These are phyloP conservation scores for Kodamaea jinghongensis DNA, from an alignment of 805 yeast genomes.

Conservation along the genomic window DNA sequence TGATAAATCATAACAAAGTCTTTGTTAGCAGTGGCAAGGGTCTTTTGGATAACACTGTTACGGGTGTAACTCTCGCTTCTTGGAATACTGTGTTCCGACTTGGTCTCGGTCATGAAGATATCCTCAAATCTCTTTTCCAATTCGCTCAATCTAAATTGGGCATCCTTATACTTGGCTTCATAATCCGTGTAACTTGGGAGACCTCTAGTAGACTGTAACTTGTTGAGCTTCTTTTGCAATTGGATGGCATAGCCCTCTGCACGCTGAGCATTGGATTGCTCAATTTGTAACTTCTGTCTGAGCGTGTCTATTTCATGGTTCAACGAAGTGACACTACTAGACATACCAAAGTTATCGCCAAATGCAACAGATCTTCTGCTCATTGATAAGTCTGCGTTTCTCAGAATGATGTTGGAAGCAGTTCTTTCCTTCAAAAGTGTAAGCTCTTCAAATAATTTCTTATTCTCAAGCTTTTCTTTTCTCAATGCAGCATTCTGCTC, in stretches of 20 bases:
- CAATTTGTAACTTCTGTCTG: constrained; percentile 48
- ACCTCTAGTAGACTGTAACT: constrained; percentile 41
- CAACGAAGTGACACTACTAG: constrained; percentile 11
- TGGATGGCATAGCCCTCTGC: constrained; percentile 51
- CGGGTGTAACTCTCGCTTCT: constrained; percentile 36
- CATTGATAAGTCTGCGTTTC: constrained; percentile 26
- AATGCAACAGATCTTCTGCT: constrained; percentile 20
- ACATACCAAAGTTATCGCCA: constrained; percentile 10
- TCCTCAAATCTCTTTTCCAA: constrained; percentile 30
- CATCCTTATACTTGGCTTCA: constrained; percentile 34
- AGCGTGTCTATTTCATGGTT: constrained; percentile 48
- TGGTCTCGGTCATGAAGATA: constrained; percentile 16
- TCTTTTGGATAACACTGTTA: constrained; percentile 18
- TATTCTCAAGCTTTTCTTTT: constrained; percentile 45
- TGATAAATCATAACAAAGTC: constrained; percentile 51
- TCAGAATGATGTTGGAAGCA: constrained; percentile 33
- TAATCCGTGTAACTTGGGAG: constrained; percentile 31
- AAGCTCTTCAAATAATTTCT: constrained; percentile 53
- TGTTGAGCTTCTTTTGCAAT: constrained; percentile 41
- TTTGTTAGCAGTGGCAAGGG: constrained; percentile 30
- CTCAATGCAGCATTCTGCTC: constrained; percentile 50
- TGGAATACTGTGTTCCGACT: constrained; percentile 15
- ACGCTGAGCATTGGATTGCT: constrained; percentile 48
- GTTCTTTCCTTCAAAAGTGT: constrained; percentile 58
- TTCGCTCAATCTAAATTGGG: constrained; percentile 32